These are phyloP conservation scores for Rhododendron henanense DNA, from an alignment of 148 eudicot genomes.

Conservation along the genomic window DNA sequence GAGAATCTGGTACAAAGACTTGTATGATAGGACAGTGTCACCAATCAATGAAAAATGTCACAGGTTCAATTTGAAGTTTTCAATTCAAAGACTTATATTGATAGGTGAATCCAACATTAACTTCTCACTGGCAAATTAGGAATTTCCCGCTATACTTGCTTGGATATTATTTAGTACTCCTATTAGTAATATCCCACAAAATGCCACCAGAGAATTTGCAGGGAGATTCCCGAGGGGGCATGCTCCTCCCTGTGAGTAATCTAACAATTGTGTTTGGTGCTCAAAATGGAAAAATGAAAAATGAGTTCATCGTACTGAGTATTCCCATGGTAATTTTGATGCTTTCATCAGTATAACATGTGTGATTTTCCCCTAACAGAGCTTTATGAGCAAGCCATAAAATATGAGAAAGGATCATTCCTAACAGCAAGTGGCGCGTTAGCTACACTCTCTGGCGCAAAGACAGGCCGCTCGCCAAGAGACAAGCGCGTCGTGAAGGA, in stretches of 20 bases:
- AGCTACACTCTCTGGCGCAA: conserved; percentile 89
- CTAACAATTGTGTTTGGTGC: neutral
- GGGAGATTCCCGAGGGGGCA: neutral
- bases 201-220: neutral
- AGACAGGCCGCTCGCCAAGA: conserved; percentile 86
- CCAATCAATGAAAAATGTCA: neutral
- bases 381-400: conserved; percentile 87
- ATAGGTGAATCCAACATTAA: neutral
- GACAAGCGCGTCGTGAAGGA: conserved; percentile 94
- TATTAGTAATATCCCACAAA: neutral
- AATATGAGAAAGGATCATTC: conserved; percentile 89
- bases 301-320: neutral
- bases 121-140: neutral
- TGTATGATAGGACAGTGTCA: neutral
- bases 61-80: neutral
- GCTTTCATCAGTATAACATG: neutral
- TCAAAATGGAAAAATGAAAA: neutral
- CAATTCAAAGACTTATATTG: neutral
- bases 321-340: neutral
- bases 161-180: neutral
- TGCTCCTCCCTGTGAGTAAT: neutral
- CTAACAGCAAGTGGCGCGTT: conserved; percentile 83
- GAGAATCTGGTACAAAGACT: neutral
- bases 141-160: neutral
- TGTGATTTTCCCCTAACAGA: conserved; percentile 25